phyloP scores from a whole-genome alignment of 2,329 filamentous ascomycete species.

The Nemania diffusa region DNA sequence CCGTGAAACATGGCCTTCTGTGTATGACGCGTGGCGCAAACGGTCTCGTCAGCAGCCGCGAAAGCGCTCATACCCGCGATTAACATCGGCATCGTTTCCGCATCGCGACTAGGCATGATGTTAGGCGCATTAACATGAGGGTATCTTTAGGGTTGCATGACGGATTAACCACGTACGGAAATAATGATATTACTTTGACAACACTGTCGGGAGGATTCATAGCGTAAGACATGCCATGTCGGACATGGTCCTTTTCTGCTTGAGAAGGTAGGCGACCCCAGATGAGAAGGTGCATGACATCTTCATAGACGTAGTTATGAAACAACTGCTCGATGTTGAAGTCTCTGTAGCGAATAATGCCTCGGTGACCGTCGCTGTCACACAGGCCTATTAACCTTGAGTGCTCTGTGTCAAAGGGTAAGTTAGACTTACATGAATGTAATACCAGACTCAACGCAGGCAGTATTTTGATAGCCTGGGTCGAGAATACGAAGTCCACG shows the following conservation, averaged over 20 bases:
- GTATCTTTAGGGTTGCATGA: background rate
- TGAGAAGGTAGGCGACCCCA: slow-evolving; percentile 52
- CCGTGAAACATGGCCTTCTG: slow-evolving; percentile 52
- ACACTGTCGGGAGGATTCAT: slow-evolving; percentile 44
- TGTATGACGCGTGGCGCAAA: slow-evolving; percentile 50
- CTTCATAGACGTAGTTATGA: slow-evolving; percentile 43
- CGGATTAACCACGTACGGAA: slow-evolving; percentile 39
- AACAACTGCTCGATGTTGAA: slow-evolving; percentile 43
- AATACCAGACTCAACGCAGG: slow-evolving; percentile 45
- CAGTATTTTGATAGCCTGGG: slow-evolving; percentile 43
- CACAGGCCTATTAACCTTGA: slow-evolving; percentile 6
- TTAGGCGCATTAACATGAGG: slow-evolving; percentile 20
- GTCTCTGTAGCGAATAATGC: slow-evolving; percentile 42
- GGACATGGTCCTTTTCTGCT: slow-evolving; percentile 46
- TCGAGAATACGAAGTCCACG: slow-evolving; percentile 41
- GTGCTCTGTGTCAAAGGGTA: background rate
- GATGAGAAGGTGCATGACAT: slow-evolving; percentile 52
- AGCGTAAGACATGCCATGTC: slow-evolving; percentile 37
- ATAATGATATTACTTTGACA: slow-evolving; percentile 41
- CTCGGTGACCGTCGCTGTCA: slow-evolving; percentile 41
- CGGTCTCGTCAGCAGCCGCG: slow-evolving; percentile 45
- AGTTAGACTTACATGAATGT: slow-evolving; percentile 40
- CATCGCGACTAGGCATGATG: slow-evolving; percentile 38
- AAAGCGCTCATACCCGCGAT: slow-evolving; percentile 52
- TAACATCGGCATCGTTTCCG: slow-evolving; percentile 52